These are phyloP conservation scores for Saccharomyces pastorianus DNA, from an alignment of 1,139 yeast genomes.

Conservation along the genomic window DNA sequence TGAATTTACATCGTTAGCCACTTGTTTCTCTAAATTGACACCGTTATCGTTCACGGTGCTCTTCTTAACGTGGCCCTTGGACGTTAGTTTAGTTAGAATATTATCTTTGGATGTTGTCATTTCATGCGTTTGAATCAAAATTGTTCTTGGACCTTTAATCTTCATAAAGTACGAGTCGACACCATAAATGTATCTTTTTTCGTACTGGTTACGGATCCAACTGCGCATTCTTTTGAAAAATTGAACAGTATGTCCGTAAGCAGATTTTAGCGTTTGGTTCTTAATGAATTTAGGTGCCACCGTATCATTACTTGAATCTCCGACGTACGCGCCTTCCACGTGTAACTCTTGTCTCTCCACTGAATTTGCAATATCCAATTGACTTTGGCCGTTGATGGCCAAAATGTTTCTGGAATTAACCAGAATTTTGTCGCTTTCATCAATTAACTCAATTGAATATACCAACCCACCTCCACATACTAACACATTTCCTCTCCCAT, in stretches of 20 bases:
- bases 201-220: not conserved
- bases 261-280: slow-evolving; percentile 8
- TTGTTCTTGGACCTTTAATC: slow-evolving; percentile 29
- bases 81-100: slow-evolving; percentile 8
- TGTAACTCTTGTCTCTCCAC: slow-evolving; percentile 4
- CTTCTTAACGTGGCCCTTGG: slow-evolving; percentile 19
- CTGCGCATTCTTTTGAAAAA: slow-evolving; percentile 10
- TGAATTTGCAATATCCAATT: slow-evolving; percentile 21
- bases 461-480: slow-evolving; percentile 29
- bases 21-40: not conserved
- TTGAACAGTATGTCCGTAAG: slow-evolving; percentile 9
- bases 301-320: not conserved
- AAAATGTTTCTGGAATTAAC: slow-evolving; percentile 26
- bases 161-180: slow-evolving; percentile 19
- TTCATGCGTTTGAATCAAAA: slow-evolving; percentile 22
- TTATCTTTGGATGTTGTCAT: slow-evolving; percentile 14
- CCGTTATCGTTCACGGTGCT: not conserved
- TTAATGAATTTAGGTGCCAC: not conserved
- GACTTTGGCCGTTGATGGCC: slow-evolving; percentile 26
- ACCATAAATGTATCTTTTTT: slow-evolving; percentile 8
- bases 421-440: slow-evolving; percentile 23
- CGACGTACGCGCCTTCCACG: not conserved
- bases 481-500: slow-evolving; percentile 30
- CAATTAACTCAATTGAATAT: slow-evolving; percentile 24
- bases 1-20: not conserved